phyloP scores from a whole-genome alignment of 257 asterid genomes.

The Solanum commersonii region DNA sequence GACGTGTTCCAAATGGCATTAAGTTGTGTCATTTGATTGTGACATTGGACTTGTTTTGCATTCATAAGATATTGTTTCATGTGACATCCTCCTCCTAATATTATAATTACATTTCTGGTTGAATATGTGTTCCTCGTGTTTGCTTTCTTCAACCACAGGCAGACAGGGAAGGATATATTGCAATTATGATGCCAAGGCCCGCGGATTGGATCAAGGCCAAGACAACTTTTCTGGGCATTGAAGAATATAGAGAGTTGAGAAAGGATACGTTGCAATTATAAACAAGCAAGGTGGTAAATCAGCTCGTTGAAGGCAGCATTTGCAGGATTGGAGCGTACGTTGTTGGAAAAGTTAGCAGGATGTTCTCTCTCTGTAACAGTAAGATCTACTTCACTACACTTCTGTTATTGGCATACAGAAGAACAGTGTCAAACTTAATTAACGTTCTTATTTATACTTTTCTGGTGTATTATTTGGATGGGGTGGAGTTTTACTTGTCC shows the following conservation, averaged over 20 bases:
- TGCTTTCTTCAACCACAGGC: conserved; percentile 33
- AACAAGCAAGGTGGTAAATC: neutral
- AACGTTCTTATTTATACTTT: neutral
- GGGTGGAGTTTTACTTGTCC: neutral
- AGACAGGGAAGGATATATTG: conserved; percentile 85
- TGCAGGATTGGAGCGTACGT: conserved; percentile 17
- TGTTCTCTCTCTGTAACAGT: neutral
- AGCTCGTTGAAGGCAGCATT: neutral
- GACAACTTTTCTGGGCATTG: conserved; percentile 44
- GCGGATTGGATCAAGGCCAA: conserved; percentile 75
- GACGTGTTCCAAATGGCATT: neutral
- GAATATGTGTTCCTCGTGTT: neutral
- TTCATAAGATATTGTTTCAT: neutral
- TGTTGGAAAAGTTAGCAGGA: conserved; percentile 6
- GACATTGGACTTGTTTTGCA: neutral
- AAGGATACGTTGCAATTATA: conserved; percentile 14
- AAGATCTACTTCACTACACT: neutral
- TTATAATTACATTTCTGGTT: neutral
- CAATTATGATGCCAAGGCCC: conserved; percentile 85
- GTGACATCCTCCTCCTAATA: neutral
- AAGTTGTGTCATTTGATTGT: neutral
- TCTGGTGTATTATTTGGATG: neutral
- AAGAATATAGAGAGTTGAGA: conserved; percentile 41
- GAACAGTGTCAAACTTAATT: neutral
- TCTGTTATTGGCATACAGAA: neutral